Conservation (phyloP, 2,329 filamentous ascomycete species). For the Fusarium sp. region DNA sequence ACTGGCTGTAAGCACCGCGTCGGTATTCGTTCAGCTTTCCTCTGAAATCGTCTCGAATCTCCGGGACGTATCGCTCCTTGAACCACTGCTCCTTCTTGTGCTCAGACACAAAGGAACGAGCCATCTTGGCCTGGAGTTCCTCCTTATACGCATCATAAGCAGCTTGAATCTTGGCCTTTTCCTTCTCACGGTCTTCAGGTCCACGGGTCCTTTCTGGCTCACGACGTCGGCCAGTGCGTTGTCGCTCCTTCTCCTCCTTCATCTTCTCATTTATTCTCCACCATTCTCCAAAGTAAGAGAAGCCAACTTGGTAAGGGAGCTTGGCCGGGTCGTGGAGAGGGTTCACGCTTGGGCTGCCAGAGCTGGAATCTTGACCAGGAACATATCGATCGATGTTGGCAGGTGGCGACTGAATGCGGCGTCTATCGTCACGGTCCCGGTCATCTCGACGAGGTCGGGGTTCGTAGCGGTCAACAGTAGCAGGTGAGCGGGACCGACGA, state of each 20-base stretch:
- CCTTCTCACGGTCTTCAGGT: constrained; percentile 80
- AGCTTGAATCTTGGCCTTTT: constrained; percentile 81
- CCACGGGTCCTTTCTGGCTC: constrained; percentile 73
- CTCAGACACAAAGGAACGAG: constrained; percentile 86
- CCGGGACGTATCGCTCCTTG: constrained; percentile 90
- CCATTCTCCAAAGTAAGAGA: constrained; percentile 89
- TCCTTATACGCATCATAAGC: constrained; percentile 77
- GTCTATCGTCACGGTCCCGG: constrained; percentile 70
- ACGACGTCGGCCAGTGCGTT: constrained; percentile 75
- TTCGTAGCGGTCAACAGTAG: constrained; percentile 80
- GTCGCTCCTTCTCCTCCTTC: constrained; percentile 82
- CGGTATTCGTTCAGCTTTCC: constrained; percentile 83
- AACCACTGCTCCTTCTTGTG: constrained; percentile 99
- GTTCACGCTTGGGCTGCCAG: constrained; percentile 62
- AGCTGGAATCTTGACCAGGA: constrained; percentile 74
- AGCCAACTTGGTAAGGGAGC: constrained; percentile 83
- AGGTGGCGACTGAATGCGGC: constrained; percentile 71
- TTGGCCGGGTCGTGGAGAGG: constrained; percentile 78
- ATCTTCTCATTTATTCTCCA: constrained; percentile 86
- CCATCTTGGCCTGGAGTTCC: constrained; percentile 81
- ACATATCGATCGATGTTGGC: constrained; percentile 88
- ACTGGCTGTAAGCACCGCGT: constrained; percentile 82
- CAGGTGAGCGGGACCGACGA: constrained; percentile 77
- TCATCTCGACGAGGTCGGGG: constrained; percentile 78
- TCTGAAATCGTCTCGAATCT: constrained; percentile 81